Evolutionary conservation across 2,329 filamentous ascomycete genomes (phyloP).

Genomic region (Alternaria incomplexa): DNA sequence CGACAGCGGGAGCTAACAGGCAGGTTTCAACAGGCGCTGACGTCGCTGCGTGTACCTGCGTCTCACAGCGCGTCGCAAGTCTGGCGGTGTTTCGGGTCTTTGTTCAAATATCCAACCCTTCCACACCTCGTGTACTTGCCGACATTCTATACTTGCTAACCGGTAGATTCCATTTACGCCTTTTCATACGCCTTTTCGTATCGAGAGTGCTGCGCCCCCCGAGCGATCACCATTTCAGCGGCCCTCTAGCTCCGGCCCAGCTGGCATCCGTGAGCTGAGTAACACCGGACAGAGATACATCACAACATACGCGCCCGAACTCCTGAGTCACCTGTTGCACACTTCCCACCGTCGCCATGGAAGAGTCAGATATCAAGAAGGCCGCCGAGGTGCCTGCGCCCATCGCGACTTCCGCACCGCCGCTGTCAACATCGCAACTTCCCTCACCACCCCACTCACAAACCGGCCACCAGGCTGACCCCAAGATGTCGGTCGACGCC

Average conservation of each 20-base stretch:
- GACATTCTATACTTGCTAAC: not conserved
- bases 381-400: conserved; percentile 14
- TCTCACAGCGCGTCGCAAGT: conserved; percentile 17
- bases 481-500: conserved; percentile 24
- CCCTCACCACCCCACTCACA: conserved; percentile 36
- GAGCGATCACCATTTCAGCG: conserved; percentile 3
- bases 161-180: not conserved
- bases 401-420: conserved; percentile 10
- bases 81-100: conserved; percentile 16
- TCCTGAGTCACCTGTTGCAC: not conserved
- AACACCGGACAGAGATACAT: not conserved
- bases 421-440: conserved; percentile 19
- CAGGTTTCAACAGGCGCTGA: conserved; percentile 31
- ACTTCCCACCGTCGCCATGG: conserved; percentile 17
- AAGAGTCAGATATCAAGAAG: conserved; percentile 20
- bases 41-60: conserved; percentile 32
- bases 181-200: conserved; percentile 7
- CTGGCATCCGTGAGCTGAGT: conserved; percentile 24
- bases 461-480: conserved; percentile 18
- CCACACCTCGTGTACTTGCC: not conserved
- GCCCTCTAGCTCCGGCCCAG: conserved; percentile 26
- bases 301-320: not conserved
- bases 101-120: not conserved
- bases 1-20: conserved; percentile 14
- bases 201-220: conserved; percentile 14